Evolutionary conservation across 768 basidiomycete genomes (phyloP), one percentile per base, ranked within the genome.

Genomic region (Crepidotus variabilis): DNA sequence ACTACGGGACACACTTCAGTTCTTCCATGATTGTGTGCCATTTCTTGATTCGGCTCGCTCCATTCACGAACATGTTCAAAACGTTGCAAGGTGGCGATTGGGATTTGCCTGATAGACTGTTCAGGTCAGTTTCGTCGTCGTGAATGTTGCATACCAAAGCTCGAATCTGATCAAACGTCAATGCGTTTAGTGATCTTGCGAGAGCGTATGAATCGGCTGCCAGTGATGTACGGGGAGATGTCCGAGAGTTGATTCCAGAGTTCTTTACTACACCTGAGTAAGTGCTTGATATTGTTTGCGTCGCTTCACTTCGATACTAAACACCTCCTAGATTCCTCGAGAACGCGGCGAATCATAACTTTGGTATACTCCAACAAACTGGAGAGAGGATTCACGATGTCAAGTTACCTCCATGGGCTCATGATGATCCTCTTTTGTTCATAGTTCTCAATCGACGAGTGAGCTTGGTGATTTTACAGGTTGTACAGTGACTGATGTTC

Each of bases 11-110:
- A 0, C 95, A 98, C 67, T 98, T 94, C 65, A 92, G 90, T 66
- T 95, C 93, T 9, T 95, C 93, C 2, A 97, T 97, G 94, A 96
- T 94, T 57, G 91, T 94, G 47, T 95, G 93, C 73, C 94, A 96
- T 62, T 97, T 90, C 73, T 72, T 96, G 62, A 95, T 98, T 54
- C 81, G 95, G 20, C 73, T 95, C 63, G 85, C 88, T 13, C 95
- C 95, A 0, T 98, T 90, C 68, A 95, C 94, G 22, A 86, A 88
- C 65, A 95, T 96, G 88, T 98, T 95, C 78, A 92, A 94, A 72
- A 92, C 90, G 2, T 71, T 97, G 32, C 75, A 96, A 84, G 95
- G 95, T 9, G 95, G 95, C 6, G 89, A 93, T 63, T 97, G 94
- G 87, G 95, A 98, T 73, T 71, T 97, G 14, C 94, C 94, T 0